phyloP scores from a whole-genome alignment of 2,329 filamentous ascomycete species.

The Xylaria sp. region DNA sequence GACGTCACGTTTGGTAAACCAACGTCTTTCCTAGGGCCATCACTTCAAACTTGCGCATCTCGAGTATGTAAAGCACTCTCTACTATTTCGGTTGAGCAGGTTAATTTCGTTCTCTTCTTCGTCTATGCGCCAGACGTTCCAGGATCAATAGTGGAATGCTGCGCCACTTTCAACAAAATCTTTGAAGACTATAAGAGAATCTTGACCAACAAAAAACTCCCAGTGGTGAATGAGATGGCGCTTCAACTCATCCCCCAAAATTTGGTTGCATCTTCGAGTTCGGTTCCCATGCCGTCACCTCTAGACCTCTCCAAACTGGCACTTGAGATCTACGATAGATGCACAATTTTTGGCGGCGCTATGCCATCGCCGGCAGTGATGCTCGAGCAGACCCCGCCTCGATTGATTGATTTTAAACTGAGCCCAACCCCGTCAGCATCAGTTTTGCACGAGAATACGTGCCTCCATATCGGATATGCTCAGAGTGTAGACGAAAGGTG shows the following conservation, averaged over 20 bases:
- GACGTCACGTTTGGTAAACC: slow-evolving; percentile 55
- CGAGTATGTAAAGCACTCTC: slow-evolving; percentile 59
- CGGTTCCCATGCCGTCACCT: slow-evolving; percentile 70
- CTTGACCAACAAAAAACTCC: slow-evolving; percentile 59
- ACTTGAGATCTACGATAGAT: slow-evolving; percentile 81
- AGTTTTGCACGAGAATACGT: slow-evolving; percentile 79
- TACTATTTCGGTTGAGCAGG: slow-evolving; percentile 55
- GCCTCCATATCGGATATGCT: slow-evolving; percentile 83
- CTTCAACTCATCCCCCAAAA: slow-evolving; percentile 79
- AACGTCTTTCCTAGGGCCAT: slow-evolving; percentile 56
- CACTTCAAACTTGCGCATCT: slow-evolving; percentile 60
- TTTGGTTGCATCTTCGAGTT: slow-evolving; percentile 71
- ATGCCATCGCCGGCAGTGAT: slow-evolving; percentile 76
- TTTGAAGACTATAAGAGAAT: slow-evolving; percentile 70
- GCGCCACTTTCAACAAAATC: slow-evolving; percentile 77
- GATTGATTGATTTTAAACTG: slow-evolving; percentile 80
- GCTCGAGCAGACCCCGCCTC: slow-evolving; percentile 75
- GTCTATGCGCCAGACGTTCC: slow-evolving; percentile 74
- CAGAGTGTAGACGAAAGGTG: slow-evolving; percentile 79
- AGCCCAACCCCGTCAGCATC: slow-evolving; percentile 74
- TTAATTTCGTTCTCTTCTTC: slow-evolving; percentile 80
- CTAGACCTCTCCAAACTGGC: slow-evolving; percentile 70
- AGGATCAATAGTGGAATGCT: slow-evolving; percentile 74
- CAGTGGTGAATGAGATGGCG: slow-evolving; percentile 71
- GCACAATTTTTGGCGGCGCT: slow-evolving; percentile 65